Evolutionary conservation across 345 rosid species (phyloP), one percentile per base, ranked within the genome.

Genomic region (Chamaenerion angustifolium): DNA sequence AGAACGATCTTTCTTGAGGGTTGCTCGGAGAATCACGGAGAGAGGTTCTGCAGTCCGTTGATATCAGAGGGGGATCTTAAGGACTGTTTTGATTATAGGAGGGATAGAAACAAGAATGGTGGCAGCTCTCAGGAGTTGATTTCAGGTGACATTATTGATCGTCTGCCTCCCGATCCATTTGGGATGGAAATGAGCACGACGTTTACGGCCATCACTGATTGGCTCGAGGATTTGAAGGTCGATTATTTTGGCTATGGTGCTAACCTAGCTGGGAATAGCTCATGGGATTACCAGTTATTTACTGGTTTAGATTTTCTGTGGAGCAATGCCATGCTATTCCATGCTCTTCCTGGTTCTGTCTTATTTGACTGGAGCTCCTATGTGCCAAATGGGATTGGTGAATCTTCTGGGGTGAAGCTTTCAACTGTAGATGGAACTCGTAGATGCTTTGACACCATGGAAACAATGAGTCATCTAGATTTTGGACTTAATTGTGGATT

Each of bases 101-200:
- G 78, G 65, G 78, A 73, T 43, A 61, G 57, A 40, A 74, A 65
- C 43, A 80, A 70, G 54, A 54, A 61, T 44, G 62, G 71, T 40
- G 76, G 68, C 59, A 66, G 71, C 61, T 68, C 83, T 8, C 94
- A 78, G 64, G 94, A 83, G 23, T 68, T 87, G 6, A 68, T 78
- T 65, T 78, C 88, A 31, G 69, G 69, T 42, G 95, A 88, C 56
- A 78, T 92, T 59, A 69, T 92, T 49, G 99, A 88, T 64, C 71
- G 84, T 71, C 61, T 88, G 78, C 95, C 94, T 0, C 72, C 88
- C 1, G 98, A 88, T 88, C 99, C 99, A 1, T 92, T 92, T 54
- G 96, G 84, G 37, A 83, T 83, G 94, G 90, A 92, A 57, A 84
- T 92, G 42, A 74, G 63, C 61, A 70, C 78, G 17, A 85, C 96